Base-by-base conservation (phyloP, 306 rosid species). In the Nissolia schottii region DNA sequence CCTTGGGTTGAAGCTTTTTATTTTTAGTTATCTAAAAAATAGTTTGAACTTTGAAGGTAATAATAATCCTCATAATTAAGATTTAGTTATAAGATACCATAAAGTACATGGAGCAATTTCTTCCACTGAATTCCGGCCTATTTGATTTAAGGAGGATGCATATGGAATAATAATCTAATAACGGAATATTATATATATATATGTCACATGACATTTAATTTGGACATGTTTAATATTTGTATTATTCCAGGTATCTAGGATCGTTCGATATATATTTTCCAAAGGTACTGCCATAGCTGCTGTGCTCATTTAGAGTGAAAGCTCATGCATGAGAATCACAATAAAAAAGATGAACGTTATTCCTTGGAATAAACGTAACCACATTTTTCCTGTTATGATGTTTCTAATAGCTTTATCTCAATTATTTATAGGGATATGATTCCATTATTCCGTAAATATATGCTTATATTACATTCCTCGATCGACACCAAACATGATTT, bases 391-490 rank as follows among this genome's bases (percentile, higher is more conserved):
- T 28, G 41, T 31, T 49, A 54, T 48, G 64, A 55, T 55, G 28
- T 19, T 50, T 67, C 58, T 56, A 32, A 61, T 79, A 29, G 59
- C 54, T 51, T 45, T 79, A 28, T 8, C 77, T 76, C 62, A 70
- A 76, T 80, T 80, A 78, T 84, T n/a, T 71, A 46, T 2, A 16
- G 66, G 75, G 74, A 82, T 64, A 76, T 54, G 85, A 62, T 88
- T 86, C 88, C 78, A 62, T 46, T 81, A 82, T 88, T 86, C 87
- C 79, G n/a, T 25, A 38, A 74, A 67, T 55, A 70, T 64, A 76
- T 77, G 72, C 77, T 50, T 54, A 34, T 69, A 34, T 69, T 20
- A 74, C 40, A 70, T 64, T 77, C 60, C 6, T 45, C 38, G 64
- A 71, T 45, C 38, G 64, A 71, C 70, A 40, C 28, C 6, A 46